These are phyloP conservation scores for Blastobotrys chiropterorum DNA, from an alignment of 805 yeast genomes.

Conservation along the genomic window DNA sequence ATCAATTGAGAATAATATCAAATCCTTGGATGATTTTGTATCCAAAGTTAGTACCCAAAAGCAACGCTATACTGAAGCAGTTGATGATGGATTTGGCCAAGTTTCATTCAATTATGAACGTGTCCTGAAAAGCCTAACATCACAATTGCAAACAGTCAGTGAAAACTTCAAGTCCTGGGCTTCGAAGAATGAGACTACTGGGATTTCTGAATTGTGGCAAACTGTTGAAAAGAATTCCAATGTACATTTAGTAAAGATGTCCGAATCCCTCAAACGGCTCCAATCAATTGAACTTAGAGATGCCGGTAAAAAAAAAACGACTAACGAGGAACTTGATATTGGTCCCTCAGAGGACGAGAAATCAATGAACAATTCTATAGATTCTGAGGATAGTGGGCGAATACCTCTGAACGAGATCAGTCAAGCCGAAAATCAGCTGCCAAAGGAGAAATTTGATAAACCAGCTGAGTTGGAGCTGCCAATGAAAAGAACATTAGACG, in stretches of 20 bases:
- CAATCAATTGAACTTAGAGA: background rate
- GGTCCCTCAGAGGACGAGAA: background rate
- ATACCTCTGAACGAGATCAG: constrained; percentile 5
- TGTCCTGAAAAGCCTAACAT: background rate
- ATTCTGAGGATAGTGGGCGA: background rate
- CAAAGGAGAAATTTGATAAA: background rate
- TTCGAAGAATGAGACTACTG: background rate
- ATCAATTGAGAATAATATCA: background rate
- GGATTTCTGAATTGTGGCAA: background rate
- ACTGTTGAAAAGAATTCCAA: background rate
- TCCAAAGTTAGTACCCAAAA: background rate
- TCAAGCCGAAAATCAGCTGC: constrained; percentile 3
- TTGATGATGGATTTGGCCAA: background rate
- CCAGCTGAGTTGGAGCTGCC: background rate
- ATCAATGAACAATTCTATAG: background rate
- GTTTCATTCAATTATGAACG: background rate
- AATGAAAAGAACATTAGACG: background rate
- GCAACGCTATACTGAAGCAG: background rate
- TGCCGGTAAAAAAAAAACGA: background rate
- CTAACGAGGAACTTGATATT: background rate
- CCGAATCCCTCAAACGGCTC: background rate
- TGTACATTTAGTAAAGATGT: background rate
- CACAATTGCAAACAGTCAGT: background rate
- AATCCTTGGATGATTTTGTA: background rate
- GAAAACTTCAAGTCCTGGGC: background rate